These are phyloP conservation scores for Hypoxylon intermedium DNA, from an alignment of 495 filamentous ascomycete genomes.

Conservation along the genomic window DNA sequence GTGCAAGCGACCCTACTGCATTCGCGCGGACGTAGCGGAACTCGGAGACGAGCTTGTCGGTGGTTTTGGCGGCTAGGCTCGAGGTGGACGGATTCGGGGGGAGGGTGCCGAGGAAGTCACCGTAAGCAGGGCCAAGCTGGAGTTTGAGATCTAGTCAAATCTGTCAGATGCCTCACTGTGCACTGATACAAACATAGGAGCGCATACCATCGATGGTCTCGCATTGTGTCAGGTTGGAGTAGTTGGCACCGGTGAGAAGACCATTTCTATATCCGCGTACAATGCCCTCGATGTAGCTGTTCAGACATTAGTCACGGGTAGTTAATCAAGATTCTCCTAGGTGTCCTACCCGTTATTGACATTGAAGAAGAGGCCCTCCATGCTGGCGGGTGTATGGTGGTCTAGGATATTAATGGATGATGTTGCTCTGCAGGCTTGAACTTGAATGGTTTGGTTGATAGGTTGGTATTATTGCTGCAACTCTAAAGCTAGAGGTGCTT, in stretches of 20 bases:
- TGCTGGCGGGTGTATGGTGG: conserved; percentile 51
- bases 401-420: conserved; percentile 36
- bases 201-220: conserved; percentile 91
- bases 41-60: conserved; percentile 96
- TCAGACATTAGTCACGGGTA: conserved; percentile 40
- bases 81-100: conserved; percentile 98
- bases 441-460: too few relatives aligned
- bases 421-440: conserved; percentile 15
- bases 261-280: conserved; percentile 95
- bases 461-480: conserved; percentile 1
- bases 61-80: conserved; percentile 89
- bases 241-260: conserved; percentile 89
- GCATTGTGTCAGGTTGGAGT: conserved; percentile 96
- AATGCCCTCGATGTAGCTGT: conserved; percentile 93
- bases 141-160: conserved; percentile 85
- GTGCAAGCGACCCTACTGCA: conserved; percentile 84
- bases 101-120: conserved; percentile 93
- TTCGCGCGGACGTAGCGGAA: conserved; percentile 96
- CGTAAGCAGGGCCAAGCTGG: conserved; percentile 94
- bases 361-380: conserved; percentile 98
- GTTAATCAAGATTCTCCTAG: neutral
- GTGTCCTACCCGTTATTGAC: conserved; percentile 82
- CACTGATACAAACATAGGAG: neutral
- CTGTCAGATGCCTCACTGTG: conserved; percentile 23
- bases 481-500: conserved; percentile 24